Evolutionary conservation across 1,284 basidiomycete species (phyloP).

Genomic region (Irpex lacteus): DNA sequence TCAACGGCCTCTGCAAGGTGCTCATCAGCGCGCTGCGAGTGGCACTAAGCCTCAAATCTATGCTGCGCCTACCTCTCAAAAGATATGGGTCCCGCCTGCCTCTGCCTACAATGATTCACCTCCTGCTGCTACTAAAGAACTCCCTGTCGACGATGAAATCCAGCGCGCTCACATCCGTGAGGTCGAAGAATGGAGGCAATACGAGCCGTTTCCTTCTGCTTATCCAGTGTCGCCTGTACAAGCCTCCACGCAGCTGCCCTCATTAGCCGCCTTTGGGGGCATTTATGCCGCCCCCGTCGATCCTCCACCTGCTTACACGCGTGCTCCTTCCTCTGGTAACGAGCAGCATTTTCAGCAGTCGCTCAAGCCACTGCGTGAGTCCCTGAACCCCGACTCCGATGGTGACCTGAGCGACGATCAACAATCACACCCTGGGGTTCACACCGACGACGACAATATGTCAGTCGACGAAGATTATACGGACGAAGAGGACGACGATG

Average conservation of each 20-base stretch:
- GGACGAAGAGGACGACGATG: conserved; percentile 44
- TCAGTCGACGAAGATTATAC: conserved; percentile 35
- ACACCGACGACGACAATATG: conserved; percentile 16
- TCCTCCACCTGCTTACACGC: conserved; percentile 2
- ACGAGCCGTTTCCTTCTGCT: conserved; percentile 51
- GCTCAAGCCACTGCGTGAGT: conserved; percentile 64
- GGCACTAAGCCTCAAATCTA: background rate
- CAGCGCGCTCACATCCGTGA: background rate
- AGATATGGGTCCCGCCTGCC: conserved; percentile 40
- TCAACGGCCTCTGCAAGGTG: conserved; percentile 10
- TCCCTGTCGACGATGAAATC: conserved; percentile 12
- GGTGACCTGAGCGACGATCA: conserved; percentile 54
- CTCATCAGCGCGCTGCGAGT: conserved; percentile 5
- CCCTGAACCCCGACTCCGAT: conserved; percentile 53
- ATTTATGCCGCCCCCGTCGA: conserved; percentile 29
- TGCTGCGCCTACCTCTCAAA: conserved; percentile 16
- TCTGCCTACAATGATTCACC: conserved; percentile 29
- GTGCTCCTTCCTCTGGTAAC: conserved; percentile 4
- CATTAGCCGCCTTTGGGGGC: conserved; percentile 16
- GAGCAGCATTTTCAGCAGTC: conserved; percentile 55
- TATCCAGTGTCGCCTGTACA: conserved; percentile 31
- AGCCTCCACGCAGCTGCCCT: conserved; percentile 15
- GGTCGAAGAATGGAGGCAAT: conserved; percentile 39
- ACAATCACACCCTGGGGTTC: conserved; percentile 28
- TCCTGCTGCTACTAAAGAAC: background rate